Conservation (phyloP, 345 rosid species). For the Sisymbrium altissimum region DNA sequence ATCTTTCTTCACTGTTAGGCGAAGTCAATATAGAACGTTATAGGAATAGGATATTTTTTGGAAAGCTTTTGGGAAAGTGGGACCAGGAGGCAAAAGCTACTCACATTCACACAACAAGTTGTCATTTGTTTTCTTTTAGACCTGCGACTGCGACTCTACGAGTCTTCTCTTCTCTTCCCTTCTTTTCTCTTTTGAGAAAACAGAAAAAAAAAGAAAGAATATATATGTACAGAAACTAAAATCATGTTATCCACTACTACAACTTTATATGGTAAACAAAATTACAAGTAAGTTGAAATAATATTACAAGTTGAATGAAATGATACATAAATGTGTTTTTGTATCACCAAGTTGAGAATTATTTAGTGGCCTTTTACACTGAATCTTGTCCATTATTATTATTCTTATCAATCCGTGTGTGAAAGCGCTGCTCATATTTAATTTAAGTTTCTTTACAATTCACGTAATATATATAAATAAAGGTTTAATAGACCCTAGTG, state of each 20-base stretch:
- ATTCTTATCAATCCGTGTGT: background rate
- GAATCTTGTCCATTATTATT: slow-evolving; percentile 6
- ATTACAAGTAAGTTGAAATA: background rate
- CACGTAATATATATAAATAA: background rate
- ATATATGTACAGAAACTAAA: too few relatives aligned
- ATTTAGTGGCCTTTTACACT: background rate
- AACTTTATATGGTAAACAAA: slow-evolving; percentile 5
- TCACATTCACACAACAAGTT: background rate
- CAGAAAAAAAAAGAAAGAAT: background rate
- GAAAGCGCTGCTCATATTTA: background rate
- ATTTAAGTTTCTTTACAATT: background rate
- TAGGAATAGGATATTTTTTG: background rate
- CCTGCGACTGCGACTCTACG: background rate
- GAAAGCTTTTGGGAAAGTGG: background rate
- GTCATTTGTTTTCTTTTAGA: background rate
- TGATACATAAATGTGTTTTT: background rate
- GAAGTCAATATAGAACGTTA: background rate
- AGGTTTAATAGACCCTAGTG: too few relatives aligned
- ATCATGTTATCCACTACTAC: slow-evolving; percentile 2
- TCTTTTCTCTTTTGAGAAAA: background rate
- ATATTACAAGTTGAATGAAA: too few relatives aligned
- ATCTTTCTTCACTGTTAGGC: background rate
- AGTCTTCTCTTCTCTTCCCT: background rate
- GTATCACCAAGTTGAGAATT: slow-evolving; percentile 2
- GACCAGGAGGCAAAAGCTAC: slow-evolving; percentile 16